phyloP scores from a whole-genome alignment of 768 basidiomycete species.

The Rhizopogon sp. region DNA sequence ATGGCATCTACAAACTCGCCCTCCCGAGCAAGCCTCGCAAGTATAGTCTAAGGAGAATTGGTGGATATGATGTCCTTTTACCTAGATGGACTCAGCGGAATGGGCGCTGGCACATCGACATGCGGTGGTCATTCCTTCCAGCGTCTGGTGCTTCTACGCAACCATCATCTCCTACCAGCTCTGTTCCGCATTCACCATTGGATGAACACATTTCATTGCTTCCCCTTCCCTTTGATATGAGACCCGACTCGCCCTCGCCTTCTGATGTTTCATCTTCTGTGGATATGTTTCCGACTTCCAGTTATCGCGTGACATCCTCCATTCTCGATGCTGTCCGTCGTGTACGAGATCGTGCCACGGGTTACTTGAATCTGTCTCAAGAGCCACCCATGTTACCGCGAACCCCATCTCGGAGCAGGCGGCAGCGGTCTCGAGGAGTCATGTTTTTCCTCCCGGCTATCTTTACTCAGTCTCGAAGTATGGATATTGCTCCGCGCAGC shows the following conservation, averaged over 20 bases:
- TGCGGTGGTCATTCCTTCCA: conserved; percentile 49
- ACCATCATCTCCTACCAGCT: conserved; percentile 42
- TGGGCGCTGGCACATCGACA: conserved; percentile 70
- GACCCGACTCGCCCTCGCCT: conserved; percentile 50
- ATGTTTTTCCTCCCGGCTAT: conserved; percentile 82
- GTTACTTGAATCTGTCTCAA: conserved; percentile 40
- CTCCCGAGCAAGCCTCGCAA: conserved; percentile 58
- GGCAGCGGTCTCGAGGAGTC: conserved; percentile 53
- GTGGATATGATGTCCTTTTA: conserved; percentile 74
- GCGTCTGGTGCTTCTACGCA: conserved; percentile 35
- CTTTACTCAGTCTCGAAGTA: conserved; percentile 45
- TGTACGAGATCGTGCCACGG: conserved; percentile 48
- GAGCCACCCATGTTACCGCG: conserved; percentile 34
- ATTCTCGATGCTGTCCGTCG: conserved; percentile 50
- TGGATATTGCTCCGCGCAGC: conserved; percentile 26
- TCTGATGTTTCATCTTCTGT: conserved; percentile 41
- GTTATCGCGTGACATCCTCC: conserved; percentile 33
- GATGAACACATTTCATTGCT: conserved; percentile 50
- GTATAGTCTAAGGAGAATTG: conserved; percentile 53
- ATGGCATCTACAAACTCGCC: conserved; percentile 56
- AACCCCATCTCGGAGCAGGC: conserved; percentile 43
- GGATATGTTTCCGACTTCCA: conserved; percentile 37
- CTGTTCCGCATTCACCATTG: conserved; percentile 42
- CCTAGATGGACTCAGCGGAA: conserved; percentile 69
- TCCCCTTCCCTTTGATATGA: conserved; percentile 58